Evolutionary conservation across 192 early-diverging fungal genomes (phyloP), one percentile per base, ranked within the genome.

Genomic region (Coemansia erecta): DNA sequence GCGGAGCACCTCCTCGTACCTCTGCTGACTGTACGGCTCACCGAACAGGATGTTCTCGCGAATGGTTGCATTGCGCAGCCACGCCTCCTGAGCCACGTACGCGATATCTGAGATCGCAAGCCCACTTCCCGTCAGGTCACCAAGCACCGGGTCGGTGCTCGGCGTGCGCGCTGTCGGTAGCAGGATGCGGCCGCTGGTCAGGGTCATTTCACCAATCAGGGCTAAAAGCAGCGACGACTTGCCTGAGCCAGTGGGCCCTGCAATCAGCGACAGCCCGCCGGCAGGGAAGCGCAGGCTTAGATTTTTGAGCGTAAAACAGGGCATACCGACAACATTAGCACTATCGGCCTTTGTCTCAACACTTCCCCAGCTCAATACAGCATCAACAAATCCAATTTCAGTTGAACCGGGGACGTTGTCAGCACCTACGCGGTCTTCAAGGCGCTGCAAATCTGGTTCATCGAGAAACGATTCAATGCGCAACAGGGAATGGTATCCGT

Each of bases 191-290:
- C 68, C 63, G 37, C 56, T 14, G 8, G 44, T 12, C 56, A 72
- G 33, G n/a, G 55, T 33, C 54, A 93, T 90, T 71, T 96, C 93
- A 24, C 92, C 92, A 3, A 94, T 72, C 21, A 95, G 81, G 22
- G 91, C 88, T 15, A 85, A 64, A 0, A 95, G 67, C 56, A 98
- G 43, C 11, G 86, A 86, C n/a, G 88, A 87, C 69, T 98, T 98
- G 50, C 95, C 95, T 37, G 85, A 84, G 4, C 94, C 95, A 21
- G 95, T 98, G 22, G 90, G 82, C 4, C 95, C 95, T 53, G 86
- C 86, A 47, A 95, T 70, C 21, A 94, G 80, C n/a, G 89, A 85
- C 15, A 93, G 77, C 46, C 85, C 80, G 45, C 83, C 83, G 10
- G 60, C 33, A n/a, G 88, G 86, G 61, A 96, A 88, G 8, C 63